Evolutionary conservation across 2,329 filamentous ascomycete genomes (phyloP).

Genomic region (Apiospora koreana): DNA sequence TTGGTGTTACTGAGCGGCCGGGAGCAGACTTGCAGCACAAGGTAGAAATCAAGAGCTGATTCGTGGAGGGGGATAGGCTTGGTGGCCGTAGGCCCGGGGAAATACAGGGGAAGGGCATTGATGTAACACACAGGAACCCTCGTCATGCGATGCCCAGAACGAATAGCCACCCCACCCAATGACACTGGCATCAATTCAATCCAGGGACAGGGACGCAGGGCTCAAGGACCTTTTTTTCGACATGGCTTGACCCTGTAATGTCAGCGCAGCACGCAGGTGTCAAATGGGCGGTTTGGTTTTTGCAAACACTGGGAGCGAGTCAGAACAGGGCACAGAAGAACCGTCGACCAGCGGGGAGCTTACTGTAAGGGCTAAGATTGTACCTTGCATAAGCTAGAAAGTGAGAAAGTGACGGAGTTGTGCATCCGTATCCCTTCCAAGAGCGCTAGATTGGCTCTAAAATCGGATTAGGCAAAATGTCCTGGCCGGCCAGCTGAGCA

Average conservation of each 20-base stretch:
- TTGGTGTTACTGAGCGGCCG: neutral
- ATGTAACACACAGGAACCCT: neutral
- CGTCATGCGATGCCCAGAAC: neutral
- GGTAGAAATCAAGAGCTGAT: neutral
- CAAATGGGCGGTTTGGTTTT: neutral
- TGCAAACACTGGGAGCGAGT: neutral
- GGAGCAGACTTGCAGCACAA: neutral
- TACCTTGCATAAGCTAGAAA: neutral
- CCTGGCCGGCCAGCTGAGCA: neutral
- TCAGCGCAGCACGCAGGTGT: neutral
- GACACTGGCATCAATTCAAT: neutral
- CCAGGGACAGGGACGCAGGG: no score
- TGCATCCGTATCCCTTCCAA: neutral
- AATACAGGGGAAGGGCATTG: neutral
- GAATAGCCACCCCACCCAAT: neutral
- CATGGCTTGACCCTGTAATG: slow-evolving; percentile 1
- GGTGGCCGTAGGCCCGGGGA: neutral
- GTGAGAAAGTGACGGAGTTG: neutral
- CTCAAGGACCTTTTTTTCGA: neutral
- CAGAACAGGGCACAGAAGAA: neutral
- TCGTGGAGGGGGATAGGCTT: neutral
- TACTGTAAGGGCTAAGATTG: neutral
- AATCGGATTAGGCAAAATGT: neutral
- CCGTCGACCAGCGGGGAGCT: neutral
- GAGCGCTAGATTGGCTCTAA: neutral